Percentiles rank a stretch among this genome's conserved stretches.
Conservation (phyloP, 192 early-diverging fungal genomes). For the Jimgerdemannia lactiflua region DNA sequence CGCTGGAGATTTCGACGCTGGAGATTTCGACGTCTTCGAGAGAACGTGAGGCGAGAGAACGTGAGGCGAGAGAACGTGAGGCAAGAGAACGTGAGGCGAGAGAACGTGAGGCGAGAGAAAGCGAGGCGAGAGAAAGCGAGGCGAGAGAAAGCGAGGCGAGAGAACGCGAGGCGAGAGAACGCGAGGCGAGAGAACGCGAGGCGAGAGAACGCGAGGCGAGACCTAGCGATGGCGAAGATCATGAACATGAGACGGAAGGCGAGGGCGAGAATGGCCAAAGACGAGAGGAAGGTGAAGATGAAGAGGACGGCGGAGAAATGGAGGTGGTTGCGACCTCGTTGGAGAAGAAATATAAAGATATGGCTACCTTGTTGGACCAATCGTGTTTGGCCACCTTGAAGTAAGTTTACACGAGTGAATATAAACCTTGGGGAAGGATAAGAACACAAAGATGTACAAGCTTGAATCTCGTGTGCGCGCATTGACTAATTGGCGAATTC, state of each 20-base stretch:
- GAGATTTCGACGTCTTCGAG: background rate
- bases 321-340: constrained; percentile 7
- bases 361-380: constrained; percentile 5
- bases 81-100: background rate
- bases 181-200: too few relatives aligned
- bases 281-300: background rate
- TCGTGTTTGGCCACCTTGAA: constrained; percentile 1
- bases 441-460: too few relatives aligned
- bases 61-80: background rate
- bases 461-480: too few relatives aligned
- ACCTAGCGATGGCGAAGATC: background rate
- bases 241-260: background rate
- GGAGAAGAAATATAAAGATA: constrained; percentile 15
- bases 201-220: background rate
- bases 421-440: too few relatives aligned
- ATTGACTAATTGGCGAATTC: background rate
- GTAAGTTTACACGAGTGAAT: background rate
- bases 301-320: background rate
- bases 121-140: background rate
- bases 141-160: background rate
- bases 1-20: background rate
- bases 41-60: background rate
- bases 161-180: too few relatives aligned
- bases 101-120: background rate
- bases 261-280: background rate